phyloP scores from a whole-genome alignment of 2,329 filamentous ascomycete species.

The Cercospora berteroae region DNA sequence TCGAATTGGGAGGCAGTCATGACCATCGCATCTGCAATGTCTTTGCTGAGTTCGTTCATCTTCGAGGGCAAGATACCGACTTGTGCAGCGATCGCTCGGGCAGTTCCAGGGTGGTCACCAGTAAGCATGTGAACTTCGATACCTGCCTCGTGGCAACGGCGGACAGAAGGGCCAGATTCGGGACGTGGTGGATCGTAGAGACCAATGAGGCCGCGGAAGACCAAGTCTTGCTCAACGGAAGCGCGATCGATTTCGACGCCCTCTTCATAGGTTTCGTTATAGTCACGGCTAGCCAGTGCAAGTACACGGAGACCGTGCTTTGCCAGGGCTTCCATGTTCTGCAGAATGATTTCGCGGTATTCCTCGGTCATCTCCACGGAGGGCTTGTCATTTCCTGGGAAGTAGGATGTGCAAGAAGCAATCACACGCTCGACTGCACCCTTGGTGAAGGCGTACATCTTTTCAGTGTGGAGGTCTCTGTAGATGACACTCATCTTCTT shows the following conservation, averaged over 20 bases:
- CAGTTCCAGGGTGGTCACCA: constrained; percentile 76
- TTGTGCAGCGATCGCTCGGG: constrained; percentile 73
- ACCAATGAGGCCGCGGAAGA: constrained; percentile 76
- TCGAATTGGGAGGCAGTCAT: constrained; percentile 63
- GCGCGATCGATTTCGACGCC: constrained; percentile 52
- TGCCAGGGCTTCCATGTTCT: constrained; percentile 68
- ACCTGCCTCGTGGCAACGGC: constrained; percentile 68
- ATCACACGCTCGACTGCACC: constrained; percentile 70
- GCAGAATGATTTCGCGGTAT: constrained; percentile 56
- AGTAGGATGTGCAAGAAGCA: constrained; percentile 56
- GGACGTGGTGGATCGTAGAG: constrained; percentile 83
- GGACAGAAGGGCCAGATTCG: constrained; percentile 72
- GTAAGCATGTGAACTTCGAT: constrained; percentile 83
- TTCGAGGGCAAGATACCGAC: constrained; percentile 71
- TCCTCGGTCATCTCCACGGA: constrained; percentile 54
- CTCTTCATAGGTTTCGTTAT: constrained; percentile 47
- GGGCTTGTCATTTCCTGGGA: constrained; percentile 35
- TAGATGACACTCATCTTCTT: constrained; percentile 77
- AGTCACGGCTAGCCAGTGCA: constrained; percentile 57
- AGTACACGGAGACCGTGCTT: constrained; percentile 63
- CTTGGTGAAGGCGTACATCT: constrained; percentile 57
- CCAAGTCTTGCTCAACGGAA: constrained; percentile 65
- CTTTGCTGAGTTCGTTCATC: constrained; percentile 57
- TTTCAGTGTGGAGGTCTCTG: constrained; percentile 55
- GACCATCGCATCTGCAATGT: constrained; percentile 66